Evolutionary conservation across 2,329 filamentous ascomycete genomes (phyloP).

Genomic region (Moelleriella libera): DNA sequence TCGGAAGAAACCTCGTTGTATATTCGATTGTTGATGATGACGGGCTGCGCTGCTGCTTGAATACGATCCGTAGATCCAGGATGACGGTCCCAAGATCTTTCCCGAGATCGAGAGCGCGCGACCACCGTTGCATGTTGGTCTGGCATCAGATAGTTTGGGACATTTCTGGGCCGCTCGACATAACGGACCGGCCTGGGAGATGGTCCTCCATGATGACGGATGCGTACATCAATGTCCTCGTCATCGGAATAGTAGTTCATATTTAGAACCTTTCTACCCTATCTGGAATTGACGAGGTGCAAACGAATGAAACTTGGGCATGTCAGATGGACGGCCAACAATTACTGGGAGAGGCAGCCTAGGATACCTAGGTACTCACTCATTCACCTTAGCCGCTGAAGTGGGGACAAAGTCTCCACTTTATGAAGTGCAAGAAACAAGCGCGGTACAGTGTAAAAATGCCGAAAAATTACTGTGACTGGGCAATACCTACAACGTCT

Average conservation of each 20-base stretch:
- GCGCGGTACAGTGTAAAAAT: too few species aligned
- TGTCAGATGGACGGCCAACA: not conserved
- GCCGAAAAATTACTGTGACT: too few species aligned
- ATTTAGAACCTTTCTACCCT: not conserved
- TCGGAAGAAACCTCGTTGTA: conserved; percentile 35
- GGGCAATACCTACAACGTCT: too few species aligned
- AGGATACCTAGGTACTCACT: too few species aligned
- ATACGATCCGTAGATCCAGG: conserved; percentile 21
- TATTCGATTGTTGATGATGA: conserved; percentile 45
- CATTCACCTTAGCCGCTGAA: too few species aligned
- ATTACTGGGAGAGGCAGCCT: too few species aligned
- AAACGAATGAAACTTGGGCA: not conserved
- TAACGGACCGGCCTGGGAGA: conserved; percentile 29
- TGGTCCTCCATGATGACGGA: conserved; percentile 24
- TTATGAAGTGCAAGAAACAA: too few species aligned
- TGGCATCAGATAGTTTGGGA: conserved; percentile 26
- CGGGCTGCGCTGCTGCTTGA: conserved; percentile 20
- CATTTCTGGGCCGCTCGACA: conserved; percentile 24
- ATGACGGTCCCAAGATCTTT: conserved; percentile 32
- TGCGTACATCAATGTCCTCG: conserved; percentile 39
- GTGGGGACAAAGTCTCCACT: too few species aligned
- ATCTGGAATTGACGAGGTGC: too few species aligned
- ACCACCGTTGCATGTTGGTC: conserved; percentile 31
- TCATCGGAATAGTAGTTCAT: conserved; percentile 33
- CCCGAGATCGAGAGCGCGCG: conserved; percentile 21